Base-by-base conservation (phyloP, 2,329 filamentous ascomycete species). In the Colletotrichum chrysophilum region DNA sequence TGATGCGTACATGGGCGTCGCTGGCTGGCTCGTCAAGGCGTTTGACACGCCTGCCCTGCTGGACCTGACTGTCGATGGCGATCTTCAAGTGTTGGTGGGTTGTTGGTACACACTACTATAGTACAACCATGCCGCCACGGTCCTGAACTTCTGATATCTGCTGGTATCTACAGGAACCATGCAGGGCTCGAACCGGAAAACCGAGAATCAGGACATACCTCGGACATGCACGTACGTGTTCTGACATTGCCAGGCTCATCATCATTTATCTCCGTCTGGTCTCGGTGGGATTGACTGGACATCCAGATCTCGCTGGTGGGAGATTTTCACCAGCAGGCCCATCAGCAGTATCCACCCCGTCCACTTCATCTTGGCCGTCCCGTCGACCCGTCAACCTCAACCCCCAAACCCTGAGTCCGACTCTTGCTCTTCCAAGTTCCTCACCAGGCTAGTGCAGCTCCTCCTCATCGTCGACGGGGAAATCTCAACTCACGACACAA, bases 181-280 rank as follows among this genome's bases (percentile, higher is more conserved):
- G 58, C 61, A 64, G n/a, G 21, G 34, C 61, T 38, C 26, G 13
- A 14, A 64, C 14, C n/a, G 21, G 14, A 64, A 30, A 36, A 28
- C n/a, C 30, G 26, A 38, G 28, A 52, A 52, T 21, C 43, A 52
- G 43, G 43, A 52, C 43, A 65, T 48, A n/a, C 38, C 62, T 52
- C 34, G 55, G 66, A 48, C 67, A 60, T 58, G 67, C 70, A 70
- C 36, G 56, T 67, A 61, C 68, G 38, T 32, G 38, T 66, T 36
- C 21, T 34, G 58, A 65, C 64, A 67, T 73, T 73, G 34, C 21
- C 64, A 64, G 56, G 73, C 64, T 68, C 70, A 65, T 73, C 43
- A 24, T 75, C 73, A 73, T 43, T 62, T 73, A 68, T 34, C 36
- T 68, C 64, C 16, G 60, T 61, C 21, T 60, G 43, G 26, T n/a